Percentiles rank a stretch among this genome's conserved stretches.
Evolutionary conservation across 116 monocot species (phyloP).

Genomic region (Iris pallida): DNA sequence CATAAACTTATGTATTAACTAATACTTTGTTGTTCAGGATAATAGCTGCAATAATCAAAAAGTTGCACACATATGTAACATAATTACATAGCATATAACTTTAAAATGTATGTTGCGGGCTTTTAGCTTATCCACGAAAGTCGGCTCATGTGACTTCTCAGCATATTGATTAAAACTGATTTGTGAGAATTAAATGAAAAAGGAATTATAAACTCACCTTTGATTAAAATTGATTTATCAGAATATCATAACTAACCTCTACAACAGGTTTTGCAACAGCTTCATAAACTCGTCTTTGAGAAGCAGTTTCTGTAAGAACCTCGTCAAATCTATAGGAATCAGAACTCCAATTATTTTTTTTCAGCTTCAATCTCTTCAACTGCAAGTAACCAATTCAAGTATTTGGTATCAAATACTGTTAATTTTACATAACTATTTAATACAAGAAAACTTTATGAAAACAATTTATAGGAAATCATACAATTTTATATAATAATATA

Average conservation of each 20-base stretch:
- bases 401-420: background rate
- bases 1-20: too few relatives aligned
- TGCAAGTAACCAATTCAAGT: slow-evolving; percentile 27
- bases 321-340: slow-evolving; percentile 82
- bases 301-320: slow-evolving; percentile 66
- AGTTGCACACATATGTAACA: too few relatives aligned
- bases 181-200: too few relatives aligned
- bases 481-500: background rate
- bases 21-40: too few relatives aligned
- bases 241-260: slow-evolving; percentile 42
- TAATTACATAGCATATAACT: too few relatives aligned
- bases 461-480: background rate
- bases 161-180: too few relatives aligned
- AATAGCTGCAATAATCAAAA: too few relatives aligned
- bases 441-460: background rate
- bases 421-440: background rate
- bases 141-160: too few relatives aligned
- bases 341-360: slow-evolving; percentile 81
- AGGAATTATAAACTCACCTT: too few relatives aligned
- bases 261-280: slow-evolving; percentile 85
- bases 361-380: slow-evolving; percentile 68
- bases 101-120: too few relatives aligned
- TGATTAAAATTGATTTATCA: too few relatives aligned
- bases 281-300: slow-evolving; percentile 85
- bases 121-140: too few relatives aligned